A percentile compares a stretch with the other conserved stretches of the same genome.
Evolutionary conservation across 139 green algal genomes (phyloP).

Genomic region (Chlorokybus atmophyticus): DNA sequence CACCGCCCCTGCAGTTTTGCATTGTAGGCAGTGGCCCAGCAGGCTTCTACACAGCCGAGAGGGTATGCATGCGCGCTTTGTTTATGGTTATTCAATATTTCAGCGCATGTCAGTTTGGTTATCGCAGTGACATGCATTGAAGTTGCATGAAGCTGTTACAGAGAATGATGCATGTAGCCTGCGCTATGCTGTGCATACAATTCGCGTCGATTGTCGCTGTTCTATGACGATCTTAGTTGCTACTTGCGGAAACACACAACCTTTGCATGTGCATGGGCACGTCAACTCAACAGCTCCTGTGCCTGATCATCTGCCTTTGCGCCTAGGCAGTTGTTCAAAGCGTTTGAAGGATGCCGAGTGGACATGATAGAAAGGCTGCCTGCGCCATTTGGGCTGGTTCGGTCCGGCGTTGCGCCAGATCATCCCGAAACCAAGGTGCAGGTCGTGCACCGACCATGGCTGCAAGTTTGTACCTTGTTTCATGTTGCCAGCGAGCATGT

Average conservation of each 20-base stretch:
- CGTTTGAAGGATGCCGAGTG: constrained; percentile 11
- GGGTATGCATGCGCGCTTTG: not conserved
- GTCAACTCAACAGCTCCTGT: no score
- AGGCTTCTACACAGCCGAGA: constrained; percentile 24
- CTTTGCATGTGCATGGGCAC: no score
- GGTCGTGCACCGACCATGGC: no score
- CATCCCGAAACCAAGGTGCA: constrained; percentile 81
- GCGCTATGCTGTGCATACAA: not conserved
- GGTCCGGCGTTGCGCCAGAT: constrained; percentile 84
- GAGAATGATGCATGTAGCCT: not conserved
- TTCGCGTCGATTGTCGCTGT: not conserved
- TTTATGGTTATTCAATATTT: no score
- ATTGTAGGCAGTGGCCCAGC: constrained; percentile 23
- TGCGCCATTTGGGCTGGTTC: constrained; percentile 85
- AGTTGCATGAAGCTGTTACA: no score
- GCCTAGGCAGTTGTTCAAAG: constrained; percentile 15
- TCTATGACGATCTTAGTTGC: not conserved
- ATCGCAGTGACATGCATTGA: no score
- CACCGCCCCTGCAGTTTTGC: constrained; percentile 14
- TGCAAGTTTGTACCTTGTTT: no score
- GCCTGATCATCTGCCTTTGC: not conserved
- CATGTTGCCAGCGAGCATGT: no score
- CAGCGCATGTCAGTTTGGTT: no score
- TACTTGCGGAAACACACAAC: no score
- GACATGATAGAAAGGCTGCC: constrained; percentile 65